Evolutionary conservation across 1,139 yeast species (phyloP).

Genomic region (Yamadazyma triangularis): DNA sequence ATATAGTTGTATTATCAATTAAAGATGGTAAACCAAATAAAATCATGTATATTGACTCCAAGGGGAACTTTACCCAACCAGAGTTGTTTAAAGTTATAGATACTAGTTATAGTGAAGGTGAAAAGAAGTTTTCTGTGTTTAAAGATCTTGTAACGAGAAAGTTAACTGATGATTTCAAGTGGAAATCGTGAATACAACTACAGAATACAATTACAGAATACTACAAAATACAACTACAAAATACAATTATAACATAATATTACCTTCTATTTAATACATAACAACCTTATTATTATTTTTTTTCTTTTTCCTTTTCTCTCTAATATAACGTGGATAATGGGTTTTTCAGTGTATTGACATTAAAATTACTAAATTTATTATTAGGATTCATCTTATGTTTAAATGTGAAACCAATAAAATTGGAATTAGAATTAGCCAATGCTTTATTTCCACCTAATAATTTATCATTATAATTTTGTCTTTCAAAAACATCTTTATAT

Average conservation of each 20-base stretch:
- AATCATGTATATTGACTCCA: constrained; percentile 63
- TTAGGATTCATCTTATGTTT: constrained; percentile 76
- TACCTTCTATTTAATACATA: background rate
- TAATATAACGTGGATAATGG: constrained; percentile 47
- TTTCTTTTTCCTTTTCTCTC: constrained; percentile 2
- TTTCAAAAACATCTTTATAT: constrained; percentile 92
- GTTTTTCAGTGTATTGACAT: constrained; percentile 32
- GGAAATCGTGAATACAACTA: constrained; percentile 31
- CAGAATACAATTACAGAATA: background rate
- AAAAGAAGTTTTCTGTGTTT: constrained; percentile 37
- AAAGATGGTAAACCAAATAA: constrained; percentile 48
- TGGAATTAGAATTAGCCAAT: constrained; percentile 19
- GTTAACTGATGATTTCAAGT: constrained; percentile 50
- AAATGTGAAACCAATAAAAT: constrained; percentile 94
- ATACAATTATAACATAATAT: background rate
- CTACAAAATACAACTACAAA: background rate
- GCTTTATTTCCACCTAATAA: constrained; percentile 59
- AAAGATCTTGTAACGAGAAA: constrained; percentile 46
- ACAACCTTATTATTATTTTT: background rate
- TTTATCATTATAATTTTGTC: constrained; percentile 79
- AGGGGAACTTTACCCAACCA: constrained; percentile 61
- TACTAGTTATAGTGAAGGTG: constrained; percentile 43
- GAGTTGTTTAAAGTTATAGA: constrained; percentile 49
- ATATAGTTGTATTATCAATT: constrained; percentile 62
- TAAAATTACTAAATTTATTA: constrained; percentile 44